Percentiles rank a stretch among this genome's conserved stretches.
Conservation (phyloP, 306 rosid species). For the Neltuma alba region DNA sequence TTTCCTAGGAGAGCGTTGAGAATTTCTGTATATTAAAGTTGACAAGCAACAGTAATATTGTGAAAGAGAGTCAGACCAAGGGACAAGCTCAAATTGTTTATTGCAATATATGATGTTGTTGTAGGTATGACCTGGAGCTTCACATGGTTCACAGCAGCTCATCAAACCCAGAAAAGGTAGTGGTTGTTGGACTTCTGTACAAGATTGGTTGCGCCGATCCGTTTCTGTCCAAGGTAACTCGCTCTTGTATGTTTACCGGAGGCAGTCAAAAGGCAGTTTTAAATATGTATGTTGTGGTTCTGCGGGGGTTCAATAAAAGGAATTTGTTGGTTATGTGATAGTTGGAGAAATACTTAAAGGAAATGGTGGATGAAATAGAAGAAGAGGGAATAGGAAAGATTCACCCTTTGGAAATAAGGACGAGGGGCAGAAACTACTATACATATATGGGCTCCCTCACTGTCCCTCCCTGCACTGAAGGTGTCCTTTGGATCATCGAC, state of each 20-base stretch:
- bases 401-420: constrained; percentile 51
- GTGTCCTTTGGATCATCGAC: constrained; percentile 70
- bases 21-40: background rate
- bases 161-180: constrained; percentile 34
- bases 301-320: background rate
- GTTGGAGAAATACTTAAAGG: constrained; percentile 44
- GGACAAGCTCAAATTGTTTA: too few species aligned
- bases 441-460: constrained; percentile 80
- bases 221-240: constrained; percentile 55
- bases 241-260: background rate
- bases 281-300: background rate
- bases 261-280: too few species aligned
- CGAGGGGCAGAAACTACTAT: constrained; percentile 54
- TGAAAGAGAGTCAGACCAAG: too few species aligned
- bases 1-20: background rate
- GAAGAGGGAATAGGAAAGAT: constrained; percentile 49
- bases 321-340: constrained; percentile 9
- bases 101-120: too few species aligned
- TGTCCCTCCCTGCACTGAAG: constrained; percentile 78
- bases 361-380: constrained; percentile 34
- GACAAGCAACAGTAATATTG: background rate
- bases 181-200: constrained; percentile 61
- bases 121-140: constrained; percentile 67
- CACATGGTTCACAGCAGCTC: constrained; percentile 70
- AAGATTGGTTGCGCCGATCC: constrained; percentile 57